Conservation (phyloP, 768 basidiomycete genomes). For the Candolleomyces aberdarensis region DNA sequence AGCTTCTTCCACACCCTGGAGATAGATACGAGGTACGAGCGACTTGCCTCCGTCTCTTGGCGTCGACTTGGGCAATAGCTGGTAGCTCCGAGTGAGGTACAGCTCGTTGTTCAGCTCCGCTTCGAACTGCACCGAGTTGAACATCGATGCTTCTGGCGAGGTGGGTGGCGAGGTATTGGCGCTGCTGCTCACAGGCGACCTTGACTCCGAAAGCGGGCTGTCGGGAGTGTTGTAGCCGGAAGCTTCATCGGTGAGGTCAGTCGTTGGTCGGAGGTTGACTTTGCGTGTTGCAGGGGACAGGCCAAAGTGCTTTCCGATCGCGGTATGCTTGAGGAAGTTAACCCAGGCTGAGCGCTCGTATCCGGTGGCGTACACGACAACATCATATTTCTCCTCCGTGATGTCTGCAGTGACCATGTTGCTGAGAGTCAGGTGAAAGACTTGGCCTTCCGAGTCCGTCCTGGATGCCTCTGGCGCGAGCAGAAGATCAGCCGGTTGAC, state of each 20-base stretch:
- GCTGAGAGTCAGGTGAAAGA: constrained; percentile 27
- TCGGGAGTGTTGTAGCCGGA: constrained; percentile 10
- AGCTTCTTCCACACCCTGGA: constrained; percentile 36
- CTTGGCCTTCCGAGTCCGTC: neutral
- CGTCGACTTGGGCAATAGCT: constrained; percentile 28
- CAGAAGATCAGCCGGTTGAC: constrained; percentile 12
- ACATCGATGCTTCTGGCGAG: constrained; percentile 20
- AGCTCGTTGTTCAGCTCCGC: constrained; percentile 17
- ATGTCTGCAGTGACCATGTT: constrained; percentile 33
- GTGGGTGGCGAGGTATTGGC: constrained; percentile 20
- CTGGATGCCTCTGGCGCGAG: constrained; percentile 13
- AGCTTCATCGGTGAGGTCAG: constrained; percentile 10
- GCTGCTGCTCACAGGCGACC: constrained; percentile 18
- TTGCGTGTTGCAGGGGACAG: constrained; percentile 19
- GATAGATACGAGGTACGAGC: constrained; percentile 26
- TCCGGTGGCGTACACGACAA: constrained; percentile 50
- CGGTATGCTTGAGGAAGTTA: constrained; percentile 37
- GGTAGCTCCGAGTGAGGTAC: constrained; percentile 40
- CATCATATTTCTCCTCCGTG: constrained; percentile 37
- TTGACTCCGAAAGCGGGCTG: constrained; percentile 8
- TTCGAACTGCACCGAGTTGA: constrained; percentile 13
- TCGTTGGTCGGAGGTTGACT: constrained; percentile 24
- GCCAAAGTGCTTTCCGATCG: constrained; percentile 35
- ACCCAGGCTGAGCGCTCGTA: constrained; percentile 50
- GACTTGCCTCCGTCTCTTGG: constrained; percentile 5